Base-by-base conservation (phyloP, 202 grass and related monocot genomes). In the Brachypodium distachyon region DNA sequence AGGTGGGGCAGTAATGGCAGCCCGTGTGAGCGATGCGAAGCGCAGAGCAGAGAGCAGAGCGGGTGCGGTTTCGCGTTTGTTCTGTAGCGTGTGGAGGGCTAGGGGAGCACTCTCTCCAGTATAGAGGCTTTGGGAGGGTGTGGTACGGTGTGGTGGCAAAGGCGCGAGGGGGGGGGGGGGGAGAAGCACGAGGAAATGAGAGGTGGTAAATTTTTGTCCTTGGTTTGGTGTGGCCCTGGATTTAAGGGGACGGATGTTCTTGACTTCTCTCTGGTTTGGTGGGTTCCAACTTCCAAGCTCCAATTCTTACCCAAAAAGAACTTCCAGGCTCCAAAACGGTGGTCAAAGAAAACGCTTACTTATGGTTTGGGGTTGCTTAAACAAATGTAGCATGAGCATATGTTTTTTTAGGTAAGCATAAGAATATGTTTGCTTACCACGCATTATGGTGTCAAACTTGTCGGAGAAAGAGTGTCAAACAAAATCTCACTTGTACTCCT, bases 171-270 rank as follows among this genome's bases (percentile, higher is more conserved):
- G n/a, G 3, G 25, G 18, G 6, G n/a, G 49, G 2, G 40, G 31
- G 13, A 18, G 73, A 76, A 51, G 66, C 51, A 36, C 74, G 67
- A 61, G 51, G 47, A 37, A 22, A 64, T 12, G 40, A 14, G 61
- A 69, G 12, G 63, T 50, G 62, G 54, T 54, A 70, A 84, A 84
- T 84, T 88, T 48, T 80, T 88, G 86, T 80, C 55, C 69, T n/a
- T 76, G 70, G 71, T 84, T 76, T 14, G 37, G 61, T 64, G 76
- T 21, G 76, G 62, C 76, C 62, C 86, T 76, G 64, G 76, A 88
- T 88, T 84, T 71, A 77, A 84, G 76, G 39, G 44, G 76, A 54
- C 14, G 46, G 42, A 74, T 67, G 85, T 68, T 50, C 73, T 66
- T 72, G 55, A 48, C 62, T 46, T 11, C 23, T 19, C 18, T 29